These are phyloP conservation scores for Rickenella mellea DNA, from an alignment of 768 basidiomycete genomes.

Conservation along the genomic window DNA sequence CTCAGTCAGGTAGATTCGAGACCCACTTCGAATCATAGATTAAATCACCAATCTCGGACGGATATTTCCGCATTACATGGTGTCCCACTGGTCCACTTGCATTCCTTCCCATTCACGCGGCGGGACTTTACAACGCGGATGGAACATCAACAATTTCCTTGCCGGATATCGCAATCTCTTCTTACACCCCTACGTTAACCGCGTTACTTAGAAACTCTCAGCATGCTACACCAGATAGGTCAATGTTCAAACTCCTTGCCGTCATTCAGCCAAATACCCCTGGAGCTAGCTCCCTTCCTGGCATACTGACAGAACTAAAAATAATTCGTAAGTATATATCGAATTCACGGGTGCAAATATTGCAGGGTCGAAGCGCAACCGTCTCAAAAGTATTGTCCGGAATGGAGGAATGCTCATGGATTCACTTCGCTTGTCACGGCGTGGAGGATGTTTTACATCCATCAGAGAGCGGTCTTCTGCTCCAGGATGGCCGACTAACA, in stretches of 20 bases:
- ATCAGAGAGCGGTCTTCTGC: slow-evolving; percentile 16
- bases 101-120: slow-evolving; percentile 22
- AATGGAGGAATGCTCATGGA: slow-evolving; percentile 11
- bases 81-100: slow-evolving; percentile 22
- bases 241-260: slow-evolving; percentile 3
- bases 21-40: too few species aligned
- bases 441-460: slow-evolving; percentile 13
- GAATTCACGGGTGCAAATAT: background rate
- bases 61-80: slow-evolving; percentile 17
- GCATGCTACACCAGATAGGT: too few species aligned
- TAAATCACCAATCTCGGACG: too few species aligned
- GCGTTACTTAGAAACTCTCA: slow-evolving; percentile 11
- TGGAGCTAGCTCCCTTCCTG: slow-evolving; percentile 7
- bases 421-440: slow-evolving; percentile 24
- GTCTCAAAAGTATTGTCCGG: too few species aligned
- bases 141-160: too few species aligned
- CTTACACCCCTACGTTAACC: slow-evolving; percentile 23
- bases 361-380: too few species aligned
- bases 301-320: slow-evolving; percentile 5
- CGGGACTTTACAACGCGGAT: slow-evolving; percentile 15
- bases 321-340: background rate
- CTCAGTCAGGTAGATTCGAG: too few species aligned
- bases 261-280: slow-evolving; percentile 12
- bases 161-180: slow-evolving; percentile 18
- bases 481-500: slow-evolving; percentile 14